Percentiles rank a stretch among this genome's conserved stretches.
Conservation (phyloP, 495 filamentous ascomycete species). For the Xylaria venustula region DNA sequence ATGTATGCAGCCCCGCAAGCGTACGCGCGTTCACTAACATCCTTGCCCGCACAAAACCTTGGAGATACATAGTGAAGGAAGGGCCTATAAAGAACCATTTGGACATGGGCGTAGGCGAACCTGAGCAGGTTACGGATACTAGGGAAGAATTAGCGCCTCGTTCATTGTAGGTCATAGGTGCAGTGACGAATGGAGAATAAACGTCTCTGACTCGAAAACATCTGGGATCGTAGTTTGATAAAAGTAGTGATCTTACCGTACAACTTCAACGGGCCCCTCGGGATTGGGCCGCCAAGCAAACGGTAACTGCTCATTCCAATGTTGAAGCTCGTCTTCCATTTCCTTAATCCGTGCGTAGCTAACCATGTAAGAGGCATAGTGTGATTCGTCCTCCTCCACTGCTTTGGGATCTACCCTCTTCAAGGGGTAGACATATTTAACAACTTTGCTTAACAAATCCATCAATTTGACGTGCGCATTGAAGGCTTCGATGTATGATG, state of each 20-base stretch:
- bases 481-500: constrained; percentile 74
- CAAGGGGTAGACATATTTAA: constrained; percentile 86
- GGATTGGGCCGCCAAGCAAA: constrained; percentile 69
- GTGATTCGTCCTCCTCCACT: constrained; percentile 33
- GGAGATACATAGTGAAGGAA: constrained; percentile 93
- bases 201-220: not conserved
- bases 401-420: constrained; percentile 66
- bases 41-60: constrained; percentile 58
- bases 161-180: not conserved
- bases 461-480: constrained; percentile 84
- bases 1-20: constrained; percentile 92
- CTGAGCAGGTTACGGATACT: constrained; percentile 85
- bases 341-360: constrained; percentile 86
- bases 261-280: constrained; percentile 68
- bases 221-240: not conserved
- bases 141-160: constrained; percentile 1
- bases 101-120: constrained; percentile 85
- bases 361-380: constrained; percentile 67
- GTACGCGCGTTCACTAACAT: constrained; percentile 82
- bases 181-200: not conserved
- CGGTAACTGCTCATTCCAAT: constrained; percentile 81
- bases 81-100: constrained; percentile 92
- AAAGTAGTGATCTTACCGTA: constrained; percentile 57
- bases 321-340: constrained; percentile 80
- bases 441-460: constrained; percentile 76